Percentiles rank a stretch among this genome's conserved stretches.
Evolutionary conservation across 2,329 filamentous ascomycete genomes (phyloP).

Genomic region (Arachnomyces sp.): DNA sequence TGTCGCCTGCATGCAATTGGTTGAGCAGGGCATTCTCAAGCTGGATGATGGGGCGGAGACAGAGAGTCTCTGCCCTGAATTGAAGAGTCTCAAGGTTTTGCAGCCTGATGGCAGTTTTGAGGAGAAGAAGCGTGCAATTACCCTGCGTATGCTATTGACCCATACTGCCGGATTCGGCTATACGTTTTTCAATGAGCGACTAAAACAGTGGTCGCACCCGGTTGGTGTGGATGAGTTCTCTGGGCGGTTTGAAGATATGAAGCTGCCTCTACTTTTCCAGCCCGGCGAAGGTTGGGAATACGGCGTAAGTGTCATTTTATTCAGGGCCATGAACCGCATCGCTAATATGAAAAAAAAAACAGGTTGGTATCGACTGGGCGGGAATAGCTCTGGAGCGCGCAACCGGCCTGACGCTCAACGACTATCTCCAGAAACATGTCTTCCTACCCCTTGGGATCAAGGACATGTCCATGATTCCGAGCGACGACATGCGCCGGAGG

Average conservation of each 20-base stretch:
- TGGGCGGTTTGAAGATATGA: conserved; percentile 44
- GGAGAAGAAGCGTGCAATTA: conserved; percentile 44
- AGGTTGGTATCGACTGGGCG: conserved; percentile 49
- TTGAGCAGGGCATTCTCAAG: conserved; percentile 34
- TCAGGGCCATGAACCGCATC: conserved; percentile 16
- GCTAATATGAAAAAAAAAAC: conserved; percentile 7
- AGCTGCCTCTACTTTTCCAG: conserved; percentile 51
- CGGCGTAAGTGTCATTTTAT: conserved; percentile 38
- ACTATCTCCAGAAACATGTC: conserved; percentile 43
- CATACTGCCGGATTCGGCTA: conserved; percentile 52
- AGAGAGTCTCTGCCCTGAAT: conserved; percentile 35
- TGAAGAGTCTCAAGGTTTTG: conserved; percentile 36
- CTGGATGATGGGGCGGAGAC: conserved; percentile 35
- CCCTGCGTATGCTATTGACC: conserved; percentile 49
- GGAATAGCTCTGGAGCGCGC: conserved; percentile 42
- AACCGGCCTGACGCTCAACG: conserved; percentile 38
- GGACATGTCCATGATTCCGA: conserved; percentile 51
- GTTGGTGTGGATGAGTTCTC: conserved; percentile 51
- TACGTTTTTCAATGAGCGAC: conserved; percentile 44
- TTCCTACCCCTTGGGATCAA: conserved; percentile 41
- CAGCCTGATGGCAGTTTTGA: conserved; percentile 25
- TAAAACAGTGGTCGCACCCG: conserved; percentile 42
- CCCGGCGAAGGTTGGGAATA: conserved; percentile 56
- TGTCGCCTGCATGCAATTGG: conserved; percentile 41
- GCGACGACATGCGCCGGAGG: conserved; percentile 43